These are phyloP conservation scores for Xerocomellus amylosporus DNA, from an alignment of 768 basidiomycete species.

Conservation along the genomic window DNA sequence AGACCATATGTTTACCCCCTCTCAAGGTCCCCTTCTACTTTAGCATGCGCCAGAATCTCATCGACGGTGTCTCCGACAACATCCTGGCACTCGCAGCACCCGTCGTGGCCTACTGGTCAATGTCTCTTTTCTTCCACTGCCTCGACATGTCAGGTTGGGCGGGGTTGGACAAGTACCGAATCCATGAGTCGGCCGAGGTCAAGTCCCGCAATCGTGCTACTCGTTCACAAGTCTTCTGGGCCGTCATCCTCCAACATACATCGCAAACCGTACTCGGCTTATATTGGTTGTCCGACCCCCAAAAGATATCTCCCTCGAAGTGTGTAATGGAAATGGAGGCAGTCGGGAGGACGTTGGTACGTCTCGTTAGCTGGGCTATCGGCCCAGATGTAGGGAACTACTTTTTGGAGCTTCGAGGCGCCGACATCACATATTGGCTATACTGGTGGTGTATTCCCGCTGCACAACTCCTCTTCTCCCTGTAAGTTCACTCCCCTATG, in stretches of 20 bases:
- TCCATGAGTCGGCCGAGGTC: constrained; percentile 86
- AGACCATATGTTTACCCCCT: constrained; percentile 36
- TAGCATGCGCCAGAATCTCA: constrained; percentile 40
- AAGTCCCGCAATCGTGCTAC: constrained; percentile 71
- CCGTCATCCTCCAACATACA: constrained; percentile 83
- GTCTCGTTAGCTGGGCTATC: constrained; percentile 36
- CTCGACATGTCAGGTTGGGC: constrained; percentile 77
- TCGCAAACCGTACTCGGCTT: constrained; percentile 79
- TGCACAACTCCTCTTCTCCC: constrained; percentile 69
- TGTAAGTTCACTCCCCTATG: constrained; percentile 55
- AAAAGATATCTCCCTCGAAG: constrained; percentile 30
- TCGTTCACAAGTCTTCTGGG: constrained; percentile 64
- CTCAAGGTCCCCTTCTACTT: constrained; percentile 56
- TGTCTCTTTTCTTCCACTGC: constrained; percentile 75
- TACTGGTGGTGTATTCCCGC: constrained; percentile 95
- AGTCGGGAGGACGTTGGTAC: constrained; percentile 40
- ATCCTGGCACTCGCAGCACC: constrained; percentile 71
- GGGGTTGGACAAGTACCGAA: constrained; percentile 78
- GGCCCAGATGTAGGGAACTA: constrained; percentile 40
- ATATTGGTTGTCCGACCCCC: constrained; percentile 54
- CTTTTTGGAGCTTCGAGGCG: constrained; percentile 38
- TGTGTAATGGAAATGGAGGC: constrained; percentile 45
- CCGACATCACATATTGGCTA: constrained; percentile 52
- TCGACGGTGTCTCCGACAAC: constrained; percentile 67
- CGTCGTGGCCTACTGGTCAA: constrained; percentile 78